phyloP scores from a whole-genome alignment of 495 filamentous ascomycete species.

The Neurospora sp. region DNA sequence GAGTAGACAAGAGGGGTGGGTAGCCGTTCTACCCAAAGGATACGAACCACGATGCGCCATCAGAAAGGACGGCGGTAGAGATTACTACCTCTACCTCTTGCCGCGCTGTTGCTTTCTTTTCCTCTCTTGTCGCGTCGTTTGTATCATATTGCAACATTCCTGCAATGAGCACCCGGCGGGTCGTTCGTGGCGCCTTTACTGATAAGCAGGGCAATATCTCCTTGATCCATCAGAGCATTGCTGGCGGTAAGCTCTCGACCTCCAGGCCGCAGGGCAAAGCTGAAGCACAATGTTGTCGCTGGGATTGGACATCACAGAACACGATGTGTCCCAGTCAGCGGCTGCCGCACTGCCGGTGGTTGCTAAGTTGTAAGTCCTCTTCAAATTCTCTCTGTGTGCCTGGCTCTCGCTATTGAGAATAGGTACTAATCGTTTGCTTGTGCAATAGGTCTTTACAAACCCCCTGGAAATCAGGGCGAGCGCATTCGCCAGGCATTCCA shows the following conservation, averaged over 20 bases:
- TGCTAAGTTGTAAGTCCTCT: conserved; percentile 39
- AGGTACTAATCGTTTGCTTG: conserved; percentile 9
- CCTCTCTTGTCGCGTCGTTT: background rate
- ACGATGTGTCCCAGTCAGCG: no score
- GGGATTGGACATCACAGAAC: no score
- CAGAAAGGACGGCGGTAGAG: conserved; percentile 13
- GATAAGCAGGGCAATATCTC: conserved; percentile 68
- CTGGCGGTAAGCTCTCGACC: conserved; percentile 51
- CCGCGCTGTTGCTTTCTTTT: background rate
- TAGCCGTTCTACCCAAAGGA: conserved; percentile 10
- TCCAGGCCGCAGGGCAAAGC: no score
- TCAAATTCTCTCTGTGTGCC: background rate
- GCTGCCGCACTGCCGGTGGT: conserved; percentile 52
- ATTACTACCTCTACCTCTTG: conserved; percentile 32
- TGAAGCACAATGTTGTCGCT: no score
- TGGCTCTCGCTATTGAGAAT: background rate
- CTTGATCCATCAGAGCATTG: conserved; percentile 62
- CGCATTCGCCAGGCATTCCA: conserved; percentile 91
- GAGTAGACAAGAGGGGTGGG: background rate
- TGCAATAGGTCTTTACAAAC: conserved; percentile 77
- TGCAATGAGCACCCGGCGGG: no score
- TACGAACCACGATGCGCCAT: conserved; percentile 21
- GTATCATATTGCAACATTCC: background rate
- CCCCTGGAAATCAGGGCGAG: conserved; percentile 98
- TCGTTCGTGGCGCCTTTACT: conserved; percentile 70